Evolutionary conservation across 257 asterid genomes (phyloP).

Genomic region (Gentiana macrophylla): DNA sequence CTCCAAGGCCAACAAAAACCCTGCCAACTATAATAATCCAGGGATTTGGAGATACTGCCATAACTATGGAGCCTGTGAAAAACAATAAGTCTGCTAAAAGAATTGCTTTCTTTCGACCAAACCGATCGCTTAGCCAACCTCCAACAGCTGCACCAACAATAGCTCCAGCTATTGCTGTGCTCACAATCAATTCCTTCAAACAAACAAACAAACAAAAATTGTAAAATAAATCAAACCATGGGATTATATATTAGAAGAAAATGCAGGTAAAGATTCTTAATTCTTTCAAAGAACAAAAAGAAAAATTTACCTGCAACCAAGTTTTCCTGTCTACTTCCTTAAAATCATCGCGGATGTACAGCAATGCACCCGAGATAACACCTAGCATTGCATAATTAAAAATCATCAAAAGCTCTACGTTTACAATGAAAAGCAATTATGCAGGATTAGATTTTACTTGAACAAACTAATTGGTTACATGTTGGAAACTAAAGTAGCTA

Average conservation of each 20-base stretch:
- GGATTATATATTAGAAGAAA: not conserved
- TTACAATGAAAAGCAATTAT: too few species aligned
- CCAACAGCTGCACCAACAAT: constrained; percentile 73
- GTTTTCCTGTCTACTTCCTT: constrained; percentile 37
- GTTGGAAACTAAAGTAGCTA: too few species aligned
- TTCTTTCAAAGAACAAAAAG: not conserved
- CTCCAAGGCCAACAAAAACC: constrained; percentile 69
- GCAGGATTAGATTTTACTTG: too few species aligned
- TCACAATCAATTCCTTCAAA: constrained; percentile 67
- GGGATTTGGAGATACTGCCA: constrained; percentile 54
- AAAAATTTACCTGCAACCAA: constrained; percentile 46
- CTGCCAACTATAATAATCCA: constrained; percentile 69
- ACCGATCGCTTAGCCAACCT: constrained; percentile 54
- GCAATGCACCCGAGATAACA: constrained; percentile 84
- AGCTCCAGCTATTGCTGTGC: constrained; percentile 81
- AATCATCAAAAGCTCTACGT: too few species aligned
- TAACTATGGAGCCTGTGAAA: constrained; percentile 47
- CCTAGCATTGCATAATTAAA: constrained; percentile 17
- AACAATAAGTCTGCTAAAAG: constrained; percentile 61
- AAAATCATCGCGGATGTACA: constrained; percentile 58
- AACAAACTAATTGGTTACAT: too few species aligned
- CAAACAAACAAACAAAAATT: not conserved
- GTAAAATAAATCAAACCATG: not conserved
- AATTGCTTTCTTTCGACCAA: constrained; percentile 54
- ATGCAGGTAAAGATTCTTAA: not conserved